These are phyloP conservation scores for Tricholoma flavovirens DNA, from an alignment of 768 basidiomycete genomes.

Conservation along the genomic window DNA sequence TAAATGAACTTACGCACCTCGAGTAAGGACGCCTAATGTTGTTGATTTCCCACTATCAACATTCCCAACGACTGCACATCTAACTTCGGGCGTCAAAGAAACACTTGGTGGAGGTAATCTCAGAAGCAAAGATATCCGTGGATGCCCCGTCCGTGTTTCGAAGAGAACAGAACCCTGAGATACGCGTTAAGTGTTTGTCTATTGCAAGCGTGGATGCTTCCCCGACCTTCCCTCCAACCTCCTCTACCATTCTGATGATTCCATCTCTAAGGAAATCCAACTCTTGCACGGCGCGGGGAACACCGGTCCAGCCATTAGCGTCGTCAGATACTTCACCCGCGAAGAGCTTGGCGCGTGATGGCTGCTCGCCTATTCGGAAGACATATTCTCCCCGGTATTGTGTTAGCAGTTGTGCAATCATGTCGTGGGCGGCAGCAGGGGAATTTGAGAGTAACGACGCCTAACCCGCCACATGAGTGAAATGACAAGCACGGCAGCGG, in stretches of 20 bases:
- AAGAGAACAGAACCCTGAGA: constrained; percentile 53
- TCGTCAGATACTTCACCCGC: constrained; percentile 43
- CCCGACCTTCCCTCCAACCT: constrained; percentile 73
- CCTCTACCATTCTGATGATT: constrained; percentile 53
- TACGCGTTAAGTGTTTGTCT: neutral
- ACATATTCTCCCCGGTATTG: constrained; percentile 69
- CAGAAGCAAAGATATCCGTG: constrained; percentile 56
- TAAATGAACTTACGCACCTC: constrained; percentile 45
- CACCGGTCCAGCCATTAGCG: constrained; percentile 52
- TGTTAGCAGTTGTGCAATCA: constrained; percentile 62
- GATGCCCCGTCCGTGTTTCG: constrained; percentile 38
- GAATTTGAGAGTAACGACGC: constrained; percentile 38
- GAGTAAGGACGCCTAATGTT: constrained; percentile 90
- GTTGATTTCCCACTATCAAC: constrained; percentile 94
- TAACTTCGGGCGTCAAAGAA: constrained; percentile 80
- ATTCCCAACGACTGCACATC: constrained; percentile 95
- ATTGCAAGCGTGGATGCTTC: neutral
- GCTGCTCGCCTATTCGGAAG: constrained; percentile 65
- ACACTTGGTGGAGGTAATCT: constrained; percentile 74
- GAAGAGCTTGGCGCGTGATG: constrained; percentile 52
- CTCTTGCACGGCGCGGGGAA: constrained; percentile 43
- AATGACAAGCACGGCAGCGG: neutral
- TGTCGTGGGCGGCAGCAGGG: constrained; percentile 48
- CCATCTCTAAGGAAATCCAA: constrained; percentile 39
- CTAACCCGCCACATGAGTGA: constrained; percentile 23